These are phyloP conservation scores for Cryptococcus sp. DNA, from an alignment of 1,284 basidiomycete species.

Conservation along the genomic window DNA sequence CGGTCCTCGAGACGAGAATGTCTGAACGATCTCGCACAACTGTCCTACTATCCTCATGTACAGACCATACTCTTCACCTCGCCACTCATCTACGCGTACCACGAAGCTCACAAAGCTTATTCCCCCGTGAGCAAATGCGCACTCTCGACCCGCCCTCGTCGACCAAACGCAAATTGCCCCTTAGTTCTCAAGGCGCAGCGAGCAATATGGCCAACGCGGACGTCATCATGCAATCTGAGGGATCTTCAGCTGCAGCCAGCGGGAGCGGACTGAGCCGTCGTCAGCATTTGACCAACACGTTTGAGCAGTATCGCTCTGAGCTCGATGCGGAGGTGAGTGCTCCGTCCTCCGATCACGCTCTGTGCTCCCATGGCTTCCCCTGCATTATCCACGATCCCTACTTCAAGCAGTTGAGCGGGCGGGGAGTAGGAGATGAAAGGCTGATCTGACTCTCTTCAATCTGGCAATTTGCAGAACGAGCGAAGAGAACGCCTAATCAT, in stretches of 20 bases:
- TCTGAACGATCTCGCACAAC: no score
- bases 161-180: background rate
- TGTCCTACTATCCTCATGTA: no score
- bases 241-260: background rate
- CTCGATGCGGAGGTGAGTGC: conserved; percentile 47
- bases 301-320: conserved; percentile 46
- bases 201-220: conserved; percentile 12
- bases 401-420: no score
- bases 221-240: conserved; percentile 4
- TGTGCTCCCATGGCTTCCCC: background rate
- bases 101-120: no score
- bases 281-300: conserved; percentile 43
- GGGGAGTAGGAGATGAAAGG: background rate
- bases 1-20: no score
- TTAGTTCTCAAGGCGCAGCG: background rate
- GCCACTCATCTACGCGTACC: background rate
- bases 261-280: conserved; percentile 21
- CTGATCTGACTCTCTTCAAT: background rate
- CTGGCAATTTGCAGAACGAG: conserved; percentile 41
- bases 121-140: background rate
- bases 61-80: background rate
- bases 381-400: no score
- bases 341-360: background rate
- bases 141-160: background rate
- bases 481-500: conserved; percentile 53